These are phyloP conservation scores for Phytophthora rubi DNA, from an alignment of 352 stramenopile species.

Conservation along the genomic window DNA sequence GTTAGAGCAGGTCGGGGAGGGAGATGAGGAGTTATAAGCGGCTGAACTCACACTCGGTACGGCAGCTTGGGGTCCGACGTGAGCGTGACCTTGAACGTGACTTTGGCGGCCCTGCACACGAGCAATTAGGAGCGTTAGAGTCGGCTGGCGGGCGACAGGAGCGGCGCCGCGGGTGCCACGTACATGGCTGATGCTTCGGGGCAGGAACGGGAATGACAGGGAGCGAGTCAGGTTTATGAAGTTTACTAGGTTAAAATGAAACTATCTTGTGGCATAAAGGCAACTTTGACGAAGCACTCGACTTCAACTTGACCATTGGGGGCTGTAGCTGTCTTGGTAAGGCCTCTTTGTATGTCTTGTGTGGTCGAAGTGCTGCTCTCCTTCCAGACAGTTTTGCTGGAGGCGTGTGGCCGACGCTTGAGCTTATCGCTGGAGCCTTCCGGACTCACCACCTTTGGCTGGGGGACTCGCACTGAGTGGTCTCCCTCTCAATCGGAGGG, in stretches of 20 bases:
- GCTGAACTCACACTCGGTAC: conserved; percentile 65
- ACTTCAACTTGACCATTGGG: neutral
- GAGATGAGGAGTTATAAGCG: neutral
- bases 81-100: conserved; percentile 89
- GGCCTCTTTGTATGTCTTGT: no score
- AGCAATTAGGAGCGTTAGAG: conserved; percentile 10
- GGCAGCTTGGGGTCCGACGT: conserved; percentile 89
- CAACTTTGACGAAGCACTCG: neutral
- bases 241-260: neutral
- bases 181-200: conserved; percentile 21
- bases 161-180: neutral
- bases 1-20: neutral
- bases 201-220: conserved; percentile 11
- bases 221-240: conserved; percentile 14
- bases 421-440: neutral
- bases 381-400: neutral
- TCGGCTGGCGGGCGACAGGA: neutral
- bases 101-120: conserved; percentile 62
- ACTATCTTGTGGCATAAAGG: conserved; percentile 12
- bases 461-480: neutral
- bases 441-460: neutral
- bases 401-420: no score
- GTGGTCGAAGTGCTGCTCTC: neutral
- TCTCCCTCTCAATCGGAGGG: conserved; percentile 8
- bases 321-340: no score